These are phyloP conservation scores for Tetrapyrgos nigripes DNA, from an alignment of 1,284 basidiomycete genomes.

Conservation along the genomic window DNA sequence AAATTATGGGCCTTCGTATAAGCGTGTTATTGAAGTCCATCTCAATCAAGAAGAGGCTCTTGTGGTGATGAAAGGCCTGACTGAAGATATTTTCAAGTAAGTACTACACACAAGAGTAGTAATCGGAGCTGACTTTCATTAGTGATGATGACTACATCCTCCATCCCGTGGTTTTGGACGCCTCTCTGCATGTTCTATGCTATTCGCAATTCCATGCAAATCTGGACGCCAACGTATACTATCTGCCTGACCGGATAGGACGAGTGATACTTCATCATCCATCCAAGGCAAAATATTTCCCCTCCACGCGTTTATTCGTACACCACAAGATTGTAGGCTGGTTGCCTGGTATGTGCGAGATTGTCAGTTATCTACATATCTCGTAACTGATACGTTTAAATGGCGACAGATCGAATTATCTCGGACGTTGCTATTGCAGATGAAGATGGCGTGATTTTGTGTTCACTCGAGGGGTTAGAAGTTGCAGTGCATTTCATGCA, in stretches of 20 bases:
- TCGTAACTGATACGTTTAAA: not conserved
- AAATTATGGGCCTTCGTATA: slow-evolving; percentile 27
- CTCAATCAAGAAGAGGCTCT: slow-evolving; percentile 21
- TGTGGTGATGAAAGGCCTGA: slow-evolving; percentile 16
- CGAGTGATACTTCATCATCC: slow-evolving; percentile 13
- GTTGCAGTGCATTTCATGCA: not conserved
- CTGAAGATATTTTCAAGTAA: slow-evolving; percentile 17
- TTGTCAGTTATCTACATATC: not conserved
- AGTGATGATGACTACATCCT: slow-evolving; percentile 36
- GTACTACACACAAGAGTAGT: not conserved
- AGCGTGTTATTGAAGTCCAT: slow-evolving; percentile 18
- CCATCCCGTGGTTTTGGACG: slow-evolving; percentile 48
- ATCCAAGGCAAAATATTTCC: not conserved
- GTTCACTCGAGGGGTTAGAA: slow-evolving; percentile 9
- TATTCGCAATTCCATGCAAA: slow-evolving; percentile 32
- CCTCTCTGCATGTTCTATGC: slow-evolving; percentile 37
- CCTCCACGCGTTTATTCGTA: not conserved
- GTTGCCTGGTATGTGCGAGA: slow-evolving; percentile 25
- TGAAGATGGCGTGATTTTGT: slow-evolving; percentile 6
- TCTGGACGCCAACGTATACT: slow-evolving; percentile 32
- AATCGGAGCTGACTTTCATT: not conserved
- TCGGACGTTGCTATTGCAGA: slow-evolving; percentile 15
- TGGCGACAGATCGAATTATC: slow-evolving; percentile 1
- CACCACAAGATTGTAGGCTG: slow-evolving; percentile 14
- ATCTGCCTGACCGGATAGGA: slow-evolving; percentile 33